Percentiles rank a stretch among this genome's conserved stretches.
phyloP scores from a whole-genome alignment of 441 rosid species.

The Croton laevigatus region DNA sequence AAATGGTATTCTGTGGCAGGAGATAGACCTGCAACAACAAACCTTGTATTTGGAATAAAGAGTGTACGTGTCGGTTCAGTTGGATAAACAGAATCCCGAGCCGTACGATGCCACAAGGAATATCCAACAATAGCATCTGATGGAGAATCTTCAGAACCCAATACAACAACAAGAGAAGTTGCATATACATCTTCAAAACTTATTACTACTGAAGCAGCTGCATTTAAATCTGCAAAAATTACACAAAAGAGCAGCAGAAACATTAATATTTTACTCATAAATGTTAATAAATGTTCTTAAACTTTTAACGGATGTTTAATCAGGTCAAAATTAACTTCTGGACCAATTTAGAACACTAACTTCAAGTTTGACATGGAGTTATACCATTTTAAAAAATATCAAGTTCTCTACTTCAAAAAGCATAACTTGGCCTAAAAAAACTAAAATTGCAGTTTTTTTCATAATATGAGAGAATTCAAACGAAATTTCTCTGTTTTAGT shows the following conservation, averaged over 20 bases:
- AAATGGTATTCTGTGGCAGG: conserved; percentile 63
- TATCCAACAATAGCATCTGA: conserved; percentile 36
- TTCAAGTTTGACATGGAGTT: too few relatives aligned
- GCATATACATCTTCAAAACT: conserved; percentile 59
- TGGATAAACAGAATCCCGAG: conserved; percentile 45
- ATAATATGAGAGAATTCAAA: too few relatives aligned
- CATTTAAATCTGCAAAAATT: conserved; percentile 35
- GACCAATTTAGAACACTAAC: too few relatives aligned
- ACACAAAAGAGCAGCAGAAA: not conserved
- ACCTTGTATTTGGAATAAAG: conserved; percentile 49
- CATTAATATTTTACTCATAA: not conserved
- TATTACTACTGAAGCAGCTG: conserved; percentile 31
- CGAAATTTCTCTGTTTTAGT: too few relatives aligned
- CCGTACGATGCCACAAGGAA: conserved; percentile 62
- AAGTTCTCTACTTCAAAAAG: too few relatives aligned
- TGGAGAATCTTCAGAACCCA: conserved; percentile 44
- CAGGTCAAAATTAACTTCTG: too few relatives aligned
- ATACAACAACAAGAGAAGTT: conserved; percentile 57
- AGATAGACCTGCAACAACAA: conserved; percentile 56
- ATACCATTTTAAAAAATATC: too few relatives aligned
- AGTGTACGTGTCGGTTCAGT: conserved; percentile 53
- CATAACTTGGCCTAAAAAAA: too few relatives aligned
- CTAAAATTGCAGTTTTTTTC: not conserved
- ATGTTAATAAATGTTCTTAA: too few relatives aligned
- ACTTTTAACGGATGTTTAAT: too few relatives aligned